Conservation (phyloP, 768 basidiomycete genomes). For the Tephrocybe sp. region DNA sequence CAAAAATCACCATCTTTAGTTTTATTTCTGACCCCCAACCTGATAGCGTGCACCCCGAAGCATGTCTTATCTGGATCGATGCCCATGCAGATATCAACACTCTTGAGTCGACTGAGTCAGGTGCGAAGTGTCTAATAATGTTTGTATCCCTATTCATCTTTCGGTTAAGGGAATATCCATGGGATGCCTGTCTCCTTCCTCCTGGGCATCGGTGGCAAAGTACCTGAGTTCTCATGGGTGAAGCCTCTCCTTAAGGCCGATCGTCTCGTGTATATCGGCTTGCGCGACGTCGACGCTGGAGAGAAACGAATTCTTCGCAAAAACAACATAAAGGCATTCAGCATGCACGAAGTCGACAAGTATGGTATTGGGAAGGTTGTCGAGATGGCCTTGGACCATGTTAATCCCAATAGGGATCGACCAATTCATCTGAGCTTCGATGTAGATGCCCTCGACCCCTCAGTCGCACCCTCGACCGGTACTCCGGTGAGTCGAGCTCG, state of each 20-base stretch:
- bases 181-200: slow-evolving; percentile 99
- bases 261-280: slow-evolving; percentile 93
- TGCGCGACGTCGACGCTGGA: slow-evolving; percentile 88
- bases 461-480: slow-evolving; percentile 94
- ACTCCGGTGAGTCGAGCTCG: slow-evolving; percentile 63
- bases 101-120: slow-evolving; percentile 72
- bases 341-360: slow-evolving; percentile 90
- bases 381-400: slow-evolving; percentile 94
- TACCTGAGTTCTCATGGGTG: slow-evolving; percentile 50
- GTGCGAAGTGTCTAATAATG: slow-evolving; percentile 32
- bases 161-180: slow-evolving; percentile 80
- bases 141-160: slow-evolving; percentile 5
- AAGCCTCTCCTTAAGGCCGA: slow-evolving; percentile 68
- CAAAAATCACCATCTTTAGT: slow-evolving; percentile 16
- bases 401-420: slow-evolving; percentile 78
- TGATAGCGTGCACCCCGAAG: slow-evolving; percentile 67
- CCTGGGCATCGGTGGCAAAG: slow-evolving; percentile 49
- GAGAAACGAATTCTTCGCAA: slow-evolving; percentile 87
- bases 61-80: slow-evolving; percentile 94
- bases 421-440: slow-evolving; percentile 98
- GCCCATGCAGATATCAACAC: slow-evolving; percentile 99
- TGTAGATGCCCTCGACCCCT: slow-evolving; percentile 92
- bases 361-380: slow-evolving; percentile 94
- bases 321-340: slow-evolving; percentile 81
- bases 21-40: neutral